A percentile compares a stretch with the other conserved stretches of the same genome.
phyloP scores from a whole-genome alignment of 2,329 filamentous ascomycete genomes.

The Ophiostoma angusticollis region DNA sequence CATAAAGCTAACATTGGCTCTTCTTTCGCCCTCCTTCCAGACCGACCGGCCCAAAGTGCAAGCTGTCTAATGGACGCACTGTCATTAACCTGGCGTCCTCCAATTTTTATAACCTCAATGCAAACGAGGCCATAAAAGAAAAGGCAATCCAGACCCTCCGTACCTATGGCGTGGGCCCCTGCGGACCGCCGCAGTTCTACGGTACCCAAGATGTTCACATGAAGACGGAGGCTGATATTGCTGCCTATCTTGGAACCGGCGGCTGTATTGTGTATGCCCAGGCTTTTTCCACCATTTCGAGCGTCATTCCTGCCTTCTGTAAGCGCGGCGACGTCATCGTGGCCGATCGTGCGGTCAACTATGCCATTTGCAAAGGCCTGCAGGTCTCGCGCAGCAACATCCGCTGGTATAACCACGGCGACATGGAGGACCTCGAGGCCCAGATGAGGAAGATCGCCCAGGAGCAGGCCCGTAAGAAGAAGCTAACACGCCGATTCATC shows the following conservation, averaged over 20 bases:
- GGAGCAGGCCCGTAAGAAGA: slow-evolving; percentile 74
- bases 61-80: slow-evolving; percentile 75
- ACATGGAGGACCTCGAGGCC: slow-evolving; percentile 83
- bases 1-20: neutral
- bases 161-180: slow-evolving; percentile 92
- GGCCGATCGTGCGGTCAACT: slow-evolving; percentile 86
- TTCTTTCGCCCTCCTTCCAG: slow-evolving; percentile 29
- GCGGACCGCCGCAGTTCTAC: slow-evolving; percentile 94
- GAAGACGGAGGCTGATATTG: slow-evolving; percentile 90
- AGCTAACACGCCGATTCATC: slow-evolving; percentile 83
- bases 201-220: slow-evolving; percentile 97
- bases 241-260: slow-evolving; percentile 74
- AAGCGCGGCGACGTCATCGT: slow-evolving; percentile 97
- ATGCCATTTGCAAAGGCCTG: slow-evolving; percentile 83
- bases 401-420: slow-evolving; percentile 89
- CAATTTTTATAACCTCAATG: slow-evolving; percentile 96
- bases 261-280: slow-evolving; percentile 93
- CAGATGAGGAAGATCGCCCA: slow-evolving; percentile 75
- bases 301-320: slow-evolving; percentile 90
- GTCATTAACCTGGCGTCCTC: slow-evolving; percentile 89
- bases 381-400: slow-evolving; percentile 87
- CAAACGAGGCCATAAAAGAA: slow-evolving; percentile 84
- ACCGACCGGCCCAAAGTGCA: slow-evolving; percentile 79
- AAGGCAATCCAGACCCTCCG: slow-evolving; percentile 89
- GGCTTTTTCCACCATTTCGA: slow-evolving; percentile 91